A percentile compares a stretch with the other conserved stretches of the same genome.
Evolutionary conservation across 768 basidiomycete genomes (phyloP).

Genomic region (Pholiota molesta): DNA sequence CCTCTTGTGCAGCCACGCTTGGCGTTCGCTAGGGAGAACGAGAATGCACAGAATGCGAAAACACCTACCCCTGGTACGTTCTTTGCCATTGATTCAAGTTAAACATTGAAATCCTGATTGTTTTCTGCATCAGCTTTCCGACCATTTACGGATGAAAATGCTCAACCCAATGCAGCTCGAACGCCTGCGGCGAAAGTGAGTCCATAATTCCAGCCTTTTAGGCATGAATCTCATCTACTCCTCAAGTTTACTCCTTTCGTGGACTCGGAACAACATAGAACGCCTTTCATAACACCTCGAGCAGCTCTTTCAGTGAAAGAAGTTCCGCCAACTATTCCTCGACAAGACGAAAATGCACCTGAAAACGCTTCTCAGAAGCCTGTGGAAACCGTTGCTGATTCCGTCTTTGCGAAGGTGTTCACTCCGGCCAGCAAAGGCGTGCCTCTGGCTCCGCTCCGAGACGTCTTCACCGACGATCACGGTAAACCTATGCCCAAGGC

Average conservation of each 20-base stretch:
- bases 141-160: constrained; percentile 72
- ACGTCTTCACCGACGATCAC: constrained; percentile 47
- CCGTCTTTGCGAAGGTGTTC: constrained; percentile 65
- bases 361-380: constrained; percentile 26
- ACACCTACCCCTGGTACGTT: constrained; percentile 38
- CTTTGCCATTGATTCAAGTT: neutral
- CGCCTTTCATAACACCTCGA: constrained; percentile 41
- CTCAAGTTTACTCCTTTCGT: constrained; percentile 60
- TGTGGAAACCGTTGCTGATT: constrained; percentile 40
- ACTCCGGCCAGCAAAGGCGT: constrained; percentile 54
- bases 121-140: constrained; percentile 51
- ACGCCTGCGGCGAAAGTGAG: constrained; percentile 48
- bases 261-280: constrained; percentile 54
- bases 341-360: constrained; percentile 32
- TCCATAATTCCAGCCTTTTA: neutral
- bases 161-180: constrained; percentile 39
- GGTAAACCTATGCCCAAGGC: constrained; percentile 43
- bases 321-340: constrained; percentile 30
- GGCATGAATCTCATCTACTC: neutral
- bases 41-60: constrained; percentile 43
- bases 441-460: constrained; percentile 42
- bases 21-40: constrained; percentile 36
- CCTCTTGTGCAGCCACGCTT: constrained; percentile 40
- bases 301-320: constrained; percentile 58
- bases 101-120: constrained; percentile 11